Conservation (phyloP, 1,139 yeast species). For the Pneumocystis oryctolagi region DNA sequence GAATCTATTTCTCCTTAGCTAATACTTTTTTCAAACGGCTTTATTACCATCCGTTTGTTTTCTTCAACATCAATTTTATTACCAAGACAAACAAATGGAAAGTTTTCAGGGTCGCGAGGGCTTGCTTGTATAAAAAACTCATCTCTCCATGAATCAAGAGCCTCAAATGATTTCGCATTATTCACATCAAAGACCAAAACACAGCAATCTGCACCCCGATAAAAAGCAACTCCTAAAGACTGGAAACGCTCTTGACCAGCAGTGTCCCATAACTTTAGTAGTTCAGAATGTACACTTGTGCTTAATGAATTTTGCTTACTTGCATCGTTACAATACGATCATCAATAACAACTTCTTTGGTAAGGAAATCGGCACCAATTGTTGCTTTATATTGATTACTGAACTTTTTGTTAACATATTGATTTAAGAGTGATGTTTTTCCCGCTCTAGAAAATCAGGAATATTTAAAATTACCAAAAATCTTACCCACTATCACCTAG, state of each 20-base stretch:
- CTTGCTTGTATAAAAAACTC: constrained; percentile 89
- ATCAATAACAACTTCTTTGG: constrained; percentile 77
- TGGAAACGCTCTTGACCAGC: constrained; percentile 86
- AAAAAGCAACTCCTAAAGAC: constrained; percentile 90
- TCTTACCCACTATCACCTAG: constrained; percentile 66
- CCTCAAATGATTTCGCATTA: constrained; percentile 81
- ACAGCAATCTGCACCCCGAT: constrained; percentile 97
- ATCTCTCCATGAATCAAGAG: constrained; percentile 83
- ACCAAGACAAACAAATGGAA: constrained; percentile 89
- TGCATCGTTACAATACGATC: constrained; percentile 58
- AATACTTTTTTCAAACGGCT: neutral
- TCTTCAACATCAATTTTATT: constrained; percentile 93
- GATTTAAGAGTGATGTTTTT: constrained; percentile 68
- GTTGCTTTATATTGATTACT: constrained; percentile 95
- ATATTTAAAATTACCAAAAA: neutral
- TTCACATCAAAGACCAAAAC: constrained; percentile 91
- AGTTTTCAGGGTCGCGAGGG: constrained; percentile 82
- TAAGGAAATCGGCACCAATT: constrained; percentile 91
- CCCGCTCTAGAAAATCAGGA: constrained; percentile 45
- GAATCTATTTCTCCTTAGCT: constrained; percentile 16
- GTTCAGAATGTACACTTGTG: constrained; percentile 30
- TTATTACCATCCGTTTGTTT: constrained; percentile 53
- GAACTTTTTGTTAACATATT: constrained; percentile 82
- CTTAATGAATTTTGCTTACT: constrained; percentile 26
- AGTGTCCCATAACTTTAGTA: constrained; percentile 71